A percentile compares a stretch with the other conserved stretches of the same genome.
These are phyloP conservation scores for Trichoderma endophyticum DNA, from an alignment of 2,329 filamentous ascomycete genomes.

Conservation along the genomic window DNA sequence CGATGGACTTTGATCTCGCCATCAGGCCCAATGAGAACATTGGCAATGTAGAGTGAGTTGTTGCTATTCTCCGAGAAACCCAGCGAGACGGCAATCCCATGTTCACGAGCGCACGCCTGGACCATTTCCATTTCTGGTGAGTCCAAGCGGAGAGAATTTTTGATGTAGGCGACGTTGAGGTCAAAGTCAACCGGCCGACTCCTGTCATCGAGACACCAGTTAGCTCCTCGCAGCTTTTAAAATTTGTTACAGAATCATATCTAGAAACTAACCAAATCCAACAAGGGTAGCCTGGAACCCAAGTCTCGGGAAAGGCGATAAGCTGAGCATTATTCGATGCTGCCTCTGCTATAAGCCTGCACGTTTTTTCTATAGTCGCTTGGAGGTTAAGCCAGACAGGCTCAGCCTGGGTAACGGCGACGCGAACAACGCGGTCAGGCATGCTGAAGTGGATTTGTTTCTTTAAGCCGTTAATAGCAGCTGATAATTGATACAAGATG, in stretches of 20 bases:
- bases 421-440: neutral
- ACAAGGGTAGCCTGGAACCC: constrained; percentile 11
- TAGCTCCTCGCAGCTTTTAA: neutral
- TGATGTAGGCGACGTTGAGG: constrained; percentile 4
- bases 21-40: neutral
- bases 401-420: constrained; percentile 6
- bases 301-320: neutral
- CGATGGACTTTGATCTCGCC: constrained; percentile 6
- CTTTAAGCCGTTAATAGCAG: neutral
- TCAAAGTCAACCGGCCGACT: neutral
- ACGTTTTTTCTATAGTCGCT: constrained; percentile 1
- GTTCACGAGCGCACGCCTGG: neutral
- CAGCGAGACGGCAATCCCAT: neutral
- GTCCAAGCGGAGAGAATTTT: constrained; percentile 6
- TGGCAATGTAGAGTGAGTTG: neutral
- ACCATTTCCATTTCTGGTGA: constrained; percentile 2
- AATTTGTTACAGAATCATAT: too few relatives aligned
- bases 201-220: neutral
- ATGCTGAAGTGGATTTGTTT: neutral
- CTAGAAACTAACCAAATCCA: constrained; percentile 1
- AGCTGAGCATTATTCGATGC: constrained; percentile 5
- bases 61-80: constrained; percentile 12
- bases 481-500: neutral
- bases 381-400: neutral
- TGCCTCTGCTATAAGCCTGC: neutral